Evolutionary conservation across 2,329 filamentous ascomycete genomes (phyloP), one percentile per base, ranked within the genome.

Genomic region (Microdochium bolleyi): DNA sequence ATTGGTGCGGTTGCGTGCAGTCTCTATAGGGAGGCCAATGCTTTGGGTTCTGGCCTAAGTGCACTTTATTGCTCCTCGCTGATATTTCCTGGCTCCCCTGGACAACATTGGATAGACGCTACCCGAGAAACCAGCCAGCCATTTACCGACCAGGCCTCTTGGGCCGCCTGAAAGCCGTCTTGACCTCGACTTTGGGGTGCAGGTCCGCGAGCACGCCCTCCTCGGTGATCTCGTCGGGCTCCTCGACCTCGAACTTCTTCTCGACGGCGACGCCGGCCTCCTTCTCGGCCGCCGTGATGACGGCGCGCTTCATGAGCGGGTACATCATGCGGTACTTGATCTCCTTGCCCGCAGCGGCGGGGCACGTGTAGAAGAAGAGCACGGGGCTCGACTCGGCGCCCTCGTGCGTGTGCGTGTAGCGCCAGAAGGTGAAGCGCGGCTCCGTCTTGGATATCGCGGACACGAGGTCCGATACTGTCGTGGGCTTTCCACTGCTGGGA

Each of bases 281-380:
- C 34, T 70, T 71, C 61, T 84, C 80, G 19, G 88, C 88, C 32
- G 85, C 67, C n/a, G 74, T 70, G 27, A 91, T 73, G 2, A 89
- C 86, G 24, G 82, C 79, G 11, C 80, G 75, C 70, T 84, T 85
- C 73, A 84, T 85, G 24, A 85, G 73, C 32, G 89, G 88, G 66
- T 94, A 94, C 63, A 94, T 70, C 89, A 95, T 95, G 57, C 88
- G 79, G 70, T 88, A 86, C 73, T 89, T 92, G 73, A 94, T 88
- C 51, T 80, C 74, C 70, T 84, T 88, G 25, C 74, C 79, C 0
- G 80, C 71, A 3, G 85, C 77, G 8, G 79, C 73, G 1, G 89
- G 89, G 67, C 88, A 91, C 5, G 88, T 92, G 71, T 91, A 92
- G 65, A 94, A 83, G 73, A 94, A 94, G 5, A 92, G 75, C 49